phyloP scores from a whole-genome alignment of 2,329 filamentous ascomycete genomes.

The Stenocarpella maydis region DNA sequence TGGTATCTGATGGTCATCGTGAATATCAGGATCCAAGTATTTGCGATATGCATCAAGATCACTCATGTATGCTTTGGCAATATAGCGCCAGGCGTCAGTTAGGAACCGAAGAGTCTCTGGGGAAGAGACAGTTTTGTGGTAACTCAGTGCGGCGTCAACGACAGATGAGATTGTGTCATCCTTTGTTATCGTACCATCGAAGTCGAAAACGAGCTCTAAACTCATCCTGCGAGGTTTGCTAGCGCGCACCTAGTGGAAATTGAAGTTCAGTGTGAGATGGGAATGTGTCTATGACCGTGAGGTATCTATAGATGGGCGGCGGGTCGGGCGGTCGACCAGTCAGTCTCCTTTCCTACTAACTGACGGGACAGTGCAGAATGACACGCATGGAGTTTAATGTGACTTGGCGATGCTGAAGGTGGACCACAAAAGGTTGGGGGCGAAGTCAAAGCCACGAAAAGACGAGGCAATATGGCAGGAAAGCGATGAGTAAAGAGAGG shows the following conservation, averaged over 20 bases:
- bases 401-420: neutral
- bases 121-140: slow-evolving; percentile 38
- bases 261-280: neutral
- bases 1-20: neutral
- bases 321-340: neutral
- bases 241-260: neutral
- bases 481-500: neutral
- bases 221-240: neutral
- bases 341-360: no score
- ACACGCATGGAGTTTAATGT: neutral
- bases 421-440: neutral
- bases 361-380: neutral
- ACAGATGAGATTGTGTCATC: slow-evolving; percentile 61
- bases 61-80: slow-evolving; percentile 55
- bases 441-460: neutral
- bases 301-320: no score
- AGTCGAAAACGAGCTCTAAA: slow-evolving; percentile 59
- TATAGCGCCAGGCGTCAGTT: slow-evolving; percentile 51
- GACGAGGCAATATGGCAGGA: neutral
- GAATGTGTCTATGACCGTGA: neutral
- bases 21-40: neutral
- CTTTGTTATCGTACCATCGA: slow-evolving; percentile 66
- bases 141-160: slow-evolving; percentile 52
- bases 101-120: slow-evolving; percentile 35
- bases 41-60: slow-evolving; percentile 51